These are phyloP conservation scores for Pythium brachiatum DNA, from an alignment of 352 stramenopile species.

Conservation along the genomic window DNA sequence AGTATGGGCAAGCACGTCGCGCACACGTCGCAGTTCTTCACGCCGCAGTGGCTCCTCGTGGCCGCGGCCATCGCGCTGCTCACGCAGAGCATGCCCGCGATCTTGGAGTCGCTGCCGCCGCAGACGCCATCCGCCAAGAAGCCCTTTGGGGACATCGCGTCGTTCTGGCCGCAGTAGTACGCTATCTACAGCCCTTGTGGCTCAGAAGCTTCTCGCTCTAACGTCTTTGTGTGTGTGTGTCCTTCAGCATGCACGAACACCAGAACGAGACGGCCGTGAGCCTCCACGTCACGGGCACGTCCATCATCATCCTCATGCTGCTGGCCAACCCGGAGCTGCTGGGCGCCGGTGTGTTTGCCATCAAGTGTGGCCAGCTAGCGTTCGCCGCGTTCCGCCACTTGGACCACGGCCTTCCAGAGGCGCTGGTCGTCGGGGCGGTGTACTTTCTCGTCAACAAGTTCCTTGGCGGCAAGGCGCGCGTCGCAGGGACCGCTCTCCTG, in stretches of 20 bases:
- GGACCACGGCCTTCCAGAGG: constrained; percentile 37
- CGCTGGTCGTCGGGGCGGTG: constrained; percentile 25
- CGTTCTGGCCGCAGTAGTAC: constrained; percentile 52
- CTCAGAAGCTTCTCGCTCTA: background rate
- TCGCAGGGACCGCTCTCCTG: constrained; percentile 24
- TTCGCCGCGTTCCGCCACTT: constrained; percentile 37
- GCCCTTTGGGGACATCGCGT: constrained; percentile 35
- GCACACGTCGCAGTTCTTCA: constrained; percentile 23
- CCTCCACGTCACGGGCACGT: constrained; percentile 43
- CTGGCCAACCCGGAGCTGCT: constrained; percentile 41
- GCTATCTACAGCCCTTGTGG: too few species aligned
- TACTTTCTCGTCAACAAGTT: constrained; percentile 37
- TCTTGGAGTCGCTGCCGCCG: constrained; percentile 22
- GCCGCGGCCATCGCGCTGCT: constrained; percentile 30
- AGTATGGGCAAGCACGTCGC: constrained; percentile 27
- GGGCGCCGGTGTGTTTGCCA: constrained; percentile 23
- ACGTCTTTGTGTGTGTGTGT: background rate
- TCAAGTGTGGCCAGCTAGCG: constrained; percentile 40
- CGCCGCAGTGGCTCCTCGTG: constrained; percentile 34
- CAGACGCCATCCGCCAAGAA: constrained; percentile 33
- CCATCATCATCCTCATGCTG: constrained; percentile 33
- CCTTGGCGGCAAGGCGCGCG: constrained; percentile 27
- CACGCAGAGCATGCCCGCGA: constrained; percentile 21
- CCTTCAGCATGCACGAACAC: constrained; percentile 33
- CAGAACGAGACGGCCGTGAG: constrained; percentile 44